Conservation (phyloP, 176 grass and related monocot genomes). For the Coix lacrymajobi region DNA sequence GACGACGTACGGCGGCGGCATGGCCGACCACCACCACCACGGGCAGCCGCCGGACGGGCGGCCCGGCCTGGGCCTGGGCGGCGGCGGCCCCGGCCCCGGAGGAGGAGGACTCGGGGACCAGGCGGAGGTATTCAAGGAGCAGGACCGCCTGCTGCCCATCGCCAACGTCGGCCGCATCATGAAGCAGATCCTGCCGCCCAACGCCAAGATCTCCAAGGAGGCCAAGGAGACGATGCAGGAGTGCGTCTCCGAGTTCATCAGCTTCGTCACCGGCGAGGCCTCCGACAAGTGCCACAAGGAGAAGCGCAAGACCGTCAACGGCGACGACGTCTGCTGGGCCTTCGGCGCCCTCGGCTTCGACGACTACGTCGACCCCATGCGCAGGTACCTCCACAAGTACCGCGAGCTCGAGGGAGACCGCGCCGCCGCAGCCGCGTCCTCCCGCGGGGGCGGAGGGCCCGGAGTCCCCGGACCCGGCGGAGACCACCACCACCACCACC, state of each 20-base stretch:
- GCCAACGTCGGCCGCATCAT: constrained; percentile 85
- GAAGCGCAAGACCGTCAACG: constrained; percentile 91
- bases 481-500: neutral
- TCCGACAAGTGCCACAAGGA: constrained; percentile 86
- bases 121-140: too few relatives aligned
- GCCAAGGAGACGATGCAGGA: constrained; percentile 94
- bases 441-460: neutral
- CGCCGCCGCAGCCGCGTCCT: constrained; percentile 48
- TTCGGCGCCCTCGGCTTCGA: constrained; percentile 71
- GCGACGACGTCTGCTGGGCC: constrained; percentile 86
- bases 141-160: constrained; percentile 79
- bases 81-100: neutral
- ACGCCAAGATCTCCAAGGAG: constrained; percentile 90
- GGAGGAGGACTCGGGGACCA: too few relatives aligned
- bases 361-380: constrained; percentile 79
- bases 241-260: constrained; percentile 89
- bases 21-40: constrained; percentile 40
- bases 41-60: neutral
- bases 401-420: constrained; percentile 64
- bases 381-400: constrained; percentile 68
- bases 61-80: neutral
- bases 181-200: constrained; percentile 81
- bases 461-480: neutral
- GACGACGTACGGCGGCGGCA: neutral
- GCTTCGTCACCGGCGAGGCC: constrained; percentile 83